Evolutionary conservation across 345 rosid species (phyloP).

Genomic region (Reutealis trisperma): DNA sequence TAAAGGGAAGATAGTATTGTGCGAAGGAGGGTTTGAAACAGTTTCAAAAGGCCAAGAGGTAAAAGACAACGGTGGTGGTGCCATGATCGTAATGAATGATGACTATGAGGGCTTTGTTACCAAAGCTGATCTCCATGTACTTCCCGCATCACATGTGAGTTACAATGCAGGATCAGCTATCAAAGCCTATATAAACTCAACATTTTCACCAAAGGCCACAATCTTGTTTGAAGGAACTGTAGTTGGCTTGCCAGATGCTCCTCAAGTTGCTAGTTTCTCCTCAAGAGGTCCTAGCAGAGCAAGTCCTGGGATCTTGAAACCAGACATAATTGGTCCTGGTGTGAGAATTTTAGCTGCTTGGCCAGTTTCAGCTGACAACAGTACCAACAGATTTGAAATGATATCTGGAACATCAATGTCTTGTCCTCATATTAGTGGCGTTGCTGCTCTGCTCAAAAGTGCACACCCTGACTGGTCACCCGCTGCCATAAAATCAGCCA

Average conservation of each 20-base stretch:
- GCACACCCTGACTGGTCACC: slow-evolving; percentile 60
- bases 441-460: slow-evolving; percentile 56
- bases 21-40: slow-evolving; percentile 7
- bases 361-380: slow-evolving; percentile 13
- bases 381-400: not conserved
- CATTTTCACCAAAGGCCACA: slow-evolving; percentile 5
- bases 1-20: slow-evolving; percentile 9
- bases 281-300: slow-evolving; percentile 16
- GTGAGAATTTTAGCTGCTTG: slow-evolving; percentile 25
- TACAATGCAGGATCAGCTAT: slow-evolving; percentile 2
- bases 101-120: not conserved
- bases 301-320: slow-evolving; percentile 29
- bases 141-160: slow-evolving; percentile 22
- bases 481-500: slow-evolving; percentile 57
- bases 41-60: too few species aligned
- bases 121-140: slow-evolving; percentile 14
- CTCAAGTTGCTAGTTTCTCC: slow-evolving; percentile 16
- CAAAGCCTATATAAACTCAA: slow-evolving; percentile 16
- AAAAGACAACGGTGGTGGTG: too few species aligned
- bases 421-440: slow-evolving; percentile 55
- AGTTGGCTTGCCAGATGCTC: not conserved
- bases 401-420: slow-evolving; percentile 66
- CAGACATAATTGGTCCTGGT: slow-evolving; percentile 28
- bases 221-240: slow-evolving; percentile 20
- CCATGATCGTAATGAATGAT: too few species aligned